Evolutionary conservation across 768 basidiomycete genomes (phyloP).

Genomic region (Naganishia friedmannii): DNA sequence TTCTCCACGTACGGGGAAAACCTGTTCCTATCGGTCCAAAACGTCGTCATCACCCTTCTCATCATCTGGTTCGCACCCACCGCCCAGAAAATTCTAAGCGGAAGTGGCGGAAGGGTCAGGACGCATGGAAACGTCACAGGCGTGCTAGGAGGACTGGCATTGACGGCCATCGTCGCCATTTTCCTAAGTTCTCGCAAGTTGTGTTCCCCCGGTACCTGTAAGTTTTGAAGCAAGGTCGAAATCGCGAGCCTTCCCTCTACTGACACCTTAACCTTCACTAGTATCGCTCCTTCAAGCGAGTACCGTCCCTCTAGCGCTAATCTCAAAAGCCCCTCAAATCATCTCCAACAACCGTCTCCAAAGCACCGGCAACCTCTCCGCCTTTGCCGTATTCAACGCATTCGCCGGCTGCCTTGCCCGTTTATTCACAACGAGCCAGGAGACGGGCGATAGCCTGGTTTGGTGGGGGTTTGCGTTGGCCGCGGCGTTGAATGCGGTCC

Average conservation of each 20-base stretch:
- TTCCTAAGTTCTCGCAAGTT: constrained; percentile 42
- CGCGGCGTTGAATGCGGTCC: constrained; percentile 73
- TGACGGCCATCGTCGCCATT: constrained; percentile 35
- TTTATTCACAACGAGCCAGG: constrained; percentile 86
- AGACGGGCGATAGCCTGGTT: constrained; percentile 78
- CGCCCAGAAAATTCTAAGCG: constrained; percentile 19
- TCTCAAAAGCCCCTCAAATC: constrained; percentile 94
- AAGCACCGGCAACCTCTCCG: constrained; percentile 89
- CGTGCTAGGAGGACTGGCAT: constrained; percentile 37
- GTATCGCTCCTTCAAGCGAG: constrained; percentile 73
- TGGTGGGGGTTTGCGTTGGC: constrained; percentile 80
- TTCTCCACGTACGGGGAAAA: constrained; percentile 99
- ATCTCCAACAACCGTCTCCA: constrained; percentile 67
- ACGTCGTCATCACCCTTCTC: constrained; percentile 79
- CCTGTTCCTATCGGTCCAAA: constrained; percentile 85
- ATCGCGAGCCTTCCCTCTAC: constrained; percentile 38
- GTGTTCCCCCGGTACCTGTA: constrained; percentile 42
- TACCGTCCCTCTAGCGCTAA: constrained; percentile 85
- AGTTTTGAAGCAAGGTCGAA: constrained; percentile 32
- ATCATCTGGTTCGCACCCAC: constrained; percentile 63
- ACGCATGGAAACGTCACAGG: constrained; percentile 33
- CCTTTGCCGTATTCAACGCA: constrained; percentile 85
- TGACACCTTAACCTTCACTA: not conserved
- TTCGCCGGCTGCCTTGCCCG: constrained; percentile 85
- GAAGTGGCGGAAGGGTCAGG: constrained; percentile 24